Conservation (phyloP, 2,329 filamentous ascomycete genomes). For the Penicillium verrucosum region DNA sequence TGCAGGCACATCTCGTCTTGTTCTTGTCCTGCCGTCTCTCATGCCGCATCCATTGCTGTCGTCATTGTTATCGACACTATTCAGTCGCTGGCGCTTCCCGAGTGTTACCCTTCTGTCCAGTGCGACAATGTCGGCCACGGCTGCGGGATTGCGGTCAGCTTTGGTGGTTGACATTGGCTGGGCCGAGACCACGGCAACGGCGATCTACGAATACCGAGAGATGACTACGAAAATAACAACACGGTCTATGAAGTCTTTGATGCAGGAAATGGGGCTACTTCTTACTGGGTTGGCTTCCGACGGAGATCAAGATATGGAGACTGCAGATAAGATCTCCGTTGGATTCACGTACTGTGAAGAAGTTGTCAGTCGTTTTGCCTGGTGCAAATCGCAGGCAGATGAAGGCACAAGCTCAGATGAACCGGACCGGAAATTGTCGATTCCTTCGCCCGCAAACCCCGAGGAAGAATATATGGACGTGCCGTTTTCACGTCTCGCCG, state of each 20-base stretch:
- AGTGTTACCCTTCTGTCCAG: conserved; percentile 76
- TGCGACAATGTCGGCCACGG: conserved; percentile 69
- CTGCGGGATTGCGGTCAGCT: conserved; percentile 80
- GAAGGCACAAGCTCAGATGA: neutral
- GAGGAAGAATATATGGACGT: conserved; percentile 52
- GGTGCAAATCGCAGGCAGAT: conserved; percentile 57
- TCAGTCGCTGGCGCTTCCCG: conserved; percentile 75
- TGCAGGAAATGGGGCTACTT: conserved; percentile 61
- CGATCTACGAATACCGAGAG: conserved; percentile 86
- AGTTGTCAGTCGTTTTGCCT: conserved; percentile 68
- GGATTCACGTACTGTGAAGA: conserved; percentile 81
- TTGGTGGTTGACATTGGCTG: conserved; percentile 89
- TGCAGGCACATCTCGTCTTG: conserved; percentile 67
- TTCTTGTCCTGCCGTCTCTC: conserved; percentile 72
- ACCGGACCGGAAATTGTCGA: conserved; percentile 40
- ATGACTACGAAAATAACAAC: conserved; percentile 67
- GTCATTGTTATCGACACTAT: conserved; percentile 71
- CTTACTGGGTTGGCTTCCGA: conserved; percentile 27
- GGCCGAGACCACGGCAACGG: conserved; percentile 82
- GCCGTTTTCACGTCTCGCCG: conserved; percentile 66
- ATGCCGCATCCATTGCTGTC: conserved; percentile 77
- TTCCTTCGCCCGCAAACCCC: conserved; percentile 46
- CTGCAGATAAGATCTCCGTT: conserved; percentile 44
- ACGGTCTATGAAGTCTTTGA: conserved; percentile 69
- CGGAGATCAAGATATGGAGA: conserved; percentile 28